Conservation (phyloP, 495 filamentous ascomycete species). For the Tuber brumale region DNA sequence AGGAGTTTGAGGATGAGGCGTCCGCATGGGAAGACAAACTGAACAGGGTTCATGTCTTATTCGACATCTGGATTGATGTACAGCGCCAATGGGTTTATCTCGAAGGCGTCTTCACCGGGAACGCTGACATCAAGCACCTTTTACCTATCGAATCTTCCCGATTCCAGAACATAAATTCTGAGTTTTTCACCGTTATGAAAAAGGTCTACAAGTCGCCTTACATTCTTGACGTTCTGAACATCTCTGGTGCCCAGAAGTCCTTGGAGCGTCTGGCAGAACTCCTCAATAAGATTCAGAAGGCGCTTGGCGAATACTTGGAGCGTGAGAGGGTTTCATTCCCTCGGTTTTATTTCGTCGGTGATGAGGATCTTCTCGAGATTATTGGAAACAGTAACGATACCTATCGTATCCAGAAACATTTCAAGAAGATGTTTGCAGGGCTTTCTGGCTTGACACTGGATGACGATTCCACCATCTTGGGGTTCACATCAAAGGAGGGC, state of each 20-base stretch:
- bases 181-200: slow-evolving; percentile 96
- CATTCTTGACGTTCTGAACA: slow-evolving; percentile 89
- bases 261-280: slow-evolving; percentile 88
- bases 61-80: slow-evolving; percentile 99
- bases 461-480: slow-evolving; percentile 78
- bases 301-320: slow-evolving; percentile 95
- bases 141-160: slow-evolving; percentile 90
- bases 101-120: slow-evolving; percentile 96
- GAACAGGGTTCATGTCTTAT: slow-evolving; percentile 92
- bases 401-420: slow-evolving; percentile 88
- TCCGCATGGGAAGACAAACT: slow-evolving; percentile 95
- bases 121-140: slow-evolving; percentile 97
- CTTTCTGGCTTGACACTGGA: slow-evolving; percentile 84
- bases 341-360: slow-evolving; percentile 97
- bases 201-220: slow-evolving; percentile 93
- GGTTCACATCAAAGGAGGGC: slow-evolving; percentile 91
- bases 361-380: slow-evolving; percentile 98
- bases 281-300: slow-evolving; percentile 98
- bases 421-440: slow-evolving; percentile 99
- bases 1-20: slow-evolving; percentile 96
- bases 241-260: slow-evolving; percentile 90
- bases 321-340: slow-evolving; percentile 95
- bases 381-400: slow-evolving; percentile 99
- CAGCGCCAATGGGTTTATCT: slow-evolving; percentile 99
- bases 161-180: slow-evolving; percentile 98